These are phyloP conservation scores for Kwoniella mangroviensis DNA, from an alignment of 768 basidiomycete species.

Conservation along the genomic window DNA sequence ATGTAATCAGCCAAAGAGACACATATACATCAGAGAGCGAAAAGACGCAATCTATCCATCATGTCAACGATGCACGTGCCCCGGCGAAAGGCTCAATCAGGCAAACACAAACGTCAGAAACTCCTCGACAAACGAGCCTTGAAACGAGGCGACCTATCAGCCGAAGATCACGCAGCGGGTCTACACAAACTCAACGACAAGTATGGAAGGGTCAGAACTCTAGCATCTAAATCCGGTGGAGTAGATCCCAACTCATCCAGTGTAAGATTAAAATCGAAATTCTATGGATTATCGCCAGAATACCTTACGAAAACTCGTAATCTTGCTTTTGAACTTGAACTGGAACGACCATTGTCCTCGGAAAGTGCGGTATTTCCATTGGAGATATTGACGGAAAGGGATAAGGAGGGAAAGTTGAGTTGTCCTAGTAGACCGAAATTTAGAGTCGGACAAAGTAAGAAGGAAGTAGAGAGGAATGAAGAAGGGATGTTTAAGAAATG, in stretches of 20 bases:
- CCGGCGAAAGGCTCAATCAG: constrained; percentile 40
- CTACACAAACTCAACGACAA: constrained; percentile 12
- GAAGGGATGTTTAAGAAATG: constrained; percentile 81
- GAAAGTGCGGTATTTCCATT: constrained; percentile 36
- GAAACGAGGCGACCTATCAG: constrained; percentile 67
- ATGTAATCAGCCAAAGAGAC: neutral
- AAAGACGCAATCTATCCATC: neutral
- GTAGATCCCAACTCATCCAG: constrained; percentile 1
- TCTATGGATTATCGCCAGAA: constrained; percentile 42
- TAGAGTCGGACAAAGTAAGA: constrained; percentile 82
- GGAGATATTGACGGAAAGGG: constrained; percentile 41
- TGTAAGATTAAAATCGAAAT: constrained; percentile 40
- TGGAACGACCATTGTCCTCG: constrained; percentile 46
- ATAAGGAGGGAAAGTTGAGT: constrained; percentile 51
- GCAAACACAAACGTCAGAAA: constrained; percentile 61
- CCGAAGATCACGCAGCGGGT: constrained; percentile 10
- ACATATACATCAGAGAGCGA: neutral
- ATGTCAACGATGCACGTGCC: constrained; percentile 37
- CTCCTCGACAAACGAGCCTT: constrained; percentile 78
- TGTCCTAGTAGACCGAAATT: constrained; percentile 81
- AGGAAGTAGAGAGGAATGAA: constrained; percentile 87
- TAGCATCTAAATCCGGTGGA: constrained; percentile 11
- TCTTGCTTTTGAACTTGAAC: constrained; percentile 39
- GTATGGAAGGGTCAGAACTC: constrained; percentile 6
- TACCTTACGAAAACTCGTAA: constrained; percentile 49